Evolutionary conservation across 345 rosid genomes (phyloP), one percentile per base, ranked within the genome.

Genomic region (Pseudoturritis turrita): DNA sequence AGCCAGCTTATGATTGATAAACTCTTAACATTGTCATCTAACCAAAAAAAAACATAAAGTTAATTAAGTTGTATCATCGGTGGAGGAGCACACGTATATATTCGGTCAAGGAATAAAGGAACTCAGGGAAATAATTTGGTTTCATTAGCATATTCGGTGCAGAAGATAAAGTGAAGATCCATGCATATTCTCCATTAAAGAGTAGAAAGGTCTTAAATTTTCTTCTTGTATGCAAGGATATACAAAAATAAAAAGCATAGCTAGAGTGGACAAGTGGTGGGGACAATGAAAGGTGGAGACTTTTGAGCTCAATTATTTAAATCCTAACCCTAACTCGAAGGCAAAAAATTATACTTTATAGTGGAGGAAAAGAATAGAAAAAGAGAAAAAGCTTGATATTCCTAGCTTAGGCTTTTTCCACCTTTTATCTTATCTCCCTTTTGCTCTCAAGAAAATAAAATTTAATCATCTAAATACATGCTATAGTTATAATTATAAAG

Each of bases 291-390:
- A 70, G 68, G 72, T 77, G 67, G 80, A 63, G 68, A 71, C 76
- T 77, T 77, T 76, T 64, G 62, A 77, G 76, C 72, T 71, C 76
- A 77, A 77, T 77, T 55, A 77, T 77, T 76, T 39, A 71, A 50
- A 50, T 65, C 62, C 0, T 41, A 77, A 64, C 76, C 68, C 71
- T 70, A 77, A 77, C 76, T 75, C 79, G 62, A 54, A 75, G 36
- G 79, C 75, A 53, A 23, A 73, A 65, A 49, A 4, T 28, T 18
- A 40, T 54, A 44, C 75, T 70, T 77, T 58, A 36, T 39, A 64
- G 72, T 64, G 67, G 72, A 39, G 68, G 61, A 55, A 75, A 68
- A 61, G 68, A 43, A 62, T 61, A 63, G 46, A 25, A 62, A 47
- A 70, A 40, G 79, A 56, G 46, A 56, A 70, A 76, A 76, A 76